Base-by-base conservation (phyloP, 2,329 filamentous ascomycete species). In the Massarina eburnea region DNA sequence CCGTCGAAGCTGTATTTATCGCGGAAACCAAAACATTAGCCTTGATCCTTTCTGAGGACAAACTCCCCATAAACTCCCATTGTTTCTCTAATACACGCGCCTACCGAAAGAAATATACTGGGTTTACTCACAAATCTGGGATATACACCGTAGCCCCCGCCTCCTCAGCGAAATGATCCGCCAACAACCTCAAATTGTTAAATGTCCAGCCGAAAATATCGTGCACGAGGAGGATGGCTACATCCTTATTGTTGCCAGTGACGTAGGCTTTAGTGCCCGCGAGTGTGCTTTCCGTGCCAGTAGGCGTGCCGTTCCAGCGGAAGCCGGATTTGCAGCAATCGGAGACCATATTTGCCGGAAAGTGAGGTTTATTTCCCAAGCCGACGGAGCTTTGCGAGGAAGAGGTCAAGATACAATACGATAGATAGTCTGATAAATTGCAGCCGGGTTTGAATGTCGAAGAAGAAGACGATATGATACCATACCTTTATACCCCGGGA, bases 161-260 rank as follows among this genome's bases (percentile, higher is more conserved):
- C 48, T 68, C 65, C 27, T 71, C 67, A 22, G 76, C 75, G 54
- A 76, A 78, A 39, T 72, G 61, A 58, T 78, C 76, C 10, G 75
- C 75, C 12, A 78, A 61, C 3, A 78, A 54, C 24, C 75, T 70
- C 35, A 71, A 59, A 55, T 78, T 78, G 24, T 65, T 58, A 39
- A 77, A 70, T n/a, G 70, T 71, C 70, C 70, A 77, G 48, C 76
- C 76, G 48, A 76, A 78, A 58, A 79, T 66, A 64, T 62, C 61
- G 20, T 65, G 58, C n/a, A 66, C 26, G 39, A 80, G 63, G 50
- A 80, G 73, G 41, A 80, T 66, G 33, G 78, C 67, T 3, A 69
- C 68, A 52, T 74, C 75, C 27, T 71, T 65, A 37, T 68, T 62
- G n/a, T 73, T 70, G 50, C 74, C 73, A 9, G 74, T 63, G 15